These are phyloP conservation scores for Apocynum venetum DNA, from an alignment of 257 asterid species.

Conservation along the genomic window DNA sequence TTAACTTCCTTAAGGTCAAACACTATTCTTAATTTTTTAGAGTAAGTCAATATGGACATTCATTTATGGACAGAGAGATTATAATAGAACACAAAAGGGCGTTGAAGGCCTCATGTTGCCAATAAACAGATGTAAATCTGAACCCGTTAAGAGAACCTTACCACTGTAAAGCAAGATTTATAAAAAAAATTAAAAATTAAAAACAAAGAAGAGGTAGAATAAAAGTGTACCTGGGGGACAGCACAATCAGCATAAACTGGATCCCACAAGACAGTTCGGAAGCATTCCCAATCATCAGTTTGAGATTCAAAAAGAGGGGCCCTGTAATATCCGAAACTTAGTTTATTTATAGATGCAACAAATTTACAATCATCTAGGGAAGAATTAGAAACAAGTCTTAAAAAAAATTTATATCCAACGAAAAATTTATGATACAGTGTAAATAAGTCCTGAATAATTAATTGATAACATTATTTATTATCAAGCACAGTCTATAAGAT, in stretches of 20 bases:
- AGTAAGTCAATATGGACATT: no score
- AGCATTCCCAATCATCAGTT: slow-evolving; percentile 86
- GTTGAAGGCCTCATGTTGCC: not conserved
- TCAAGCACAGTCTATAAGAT: not conserved
- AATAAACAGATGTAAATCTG: not conserved
- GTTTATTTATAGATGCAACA: not conserved
- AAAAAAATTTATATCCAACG: not conserved
- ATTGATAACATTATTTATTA: not conserved
- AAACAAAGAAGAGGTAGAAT: not conserved
- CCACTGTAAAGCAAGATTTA: slow-evolving; percentile 4
- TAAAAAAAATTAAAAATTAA: not conserved
- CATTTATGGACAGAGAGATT: not conserved
- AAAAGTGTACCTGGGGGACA: slow-evolving; percentile 71
- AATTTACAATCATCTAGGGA: not conserved
- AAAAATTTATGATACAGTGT: not conserved
- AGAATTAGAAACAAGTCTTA: not conserved
- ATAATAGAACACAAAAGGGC: not conserved
- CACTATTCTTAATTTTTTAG: no score
- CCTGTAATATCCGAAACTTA: slow-evolving; percentile 37
- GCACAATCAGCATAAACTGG: slow-evolving; percentile 93
- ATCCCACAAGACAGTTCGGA: slow-evolving; percentile 74
- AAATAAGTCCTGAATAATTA: not conserved
- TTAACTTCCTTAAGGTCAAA: no score
- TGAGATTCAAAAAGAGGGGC: slow-evolving; percentile 95
- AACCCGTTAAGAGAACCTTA: not conserved